Conservation (phyloP, 1,139 yeast genomes). For the Sugiyamaella castrensis region DNA sequence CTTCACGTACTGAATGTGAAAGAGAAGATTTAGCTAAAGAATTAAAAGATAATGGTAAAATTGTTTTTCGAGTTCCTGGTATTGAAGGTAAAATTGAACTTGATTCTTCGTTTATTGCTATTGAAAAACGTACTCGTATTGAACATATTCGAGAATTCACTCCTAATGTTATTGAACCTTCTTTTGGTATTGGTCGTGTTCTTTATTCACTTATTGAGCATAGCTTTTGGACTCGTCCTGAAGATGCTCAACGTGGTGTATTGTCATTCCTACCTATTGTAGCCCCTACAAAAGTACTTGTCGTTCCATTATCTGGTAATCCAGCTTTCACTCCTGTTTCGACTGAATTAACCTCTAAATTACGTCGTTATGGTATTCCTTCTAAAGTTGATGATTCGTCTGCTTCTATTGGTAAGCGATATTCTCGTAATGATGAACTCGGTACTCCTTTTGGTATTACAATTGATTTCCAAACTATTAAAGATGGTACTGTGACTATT, state of each 20-base stretch:
- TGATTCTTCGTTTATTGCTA: constrained; percentile 65
- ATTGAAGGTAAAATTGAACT: constrained; percentile 65
- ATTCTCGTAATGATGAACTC: constrained; percentile 97
- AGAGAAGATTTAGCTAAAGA: constrained; percentile 73
- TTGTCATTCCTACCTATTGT: constrained; percentile 92
- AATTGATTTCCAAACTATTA: constrained; percentile 89
- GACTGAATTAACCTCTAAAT: constrained; percentile 54
- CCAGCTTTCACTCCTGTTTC: constrained; percentile 77
- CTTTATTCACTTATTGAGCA: constrained; percentile 92
- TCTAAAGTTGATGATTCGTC: constrained; percentile 97
- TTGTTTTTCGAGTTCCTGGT: constrained; percentile 60
- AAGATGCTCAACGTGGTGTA: constrained; percentile 85
- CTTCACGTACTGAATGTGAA: constrained; percentile 77
- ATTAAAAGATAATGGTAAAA: constrained; percentile 60
- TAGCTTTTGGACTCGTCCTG: constrained; percentile 92
- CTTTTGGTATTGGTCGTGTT: constrained; percentile 98
- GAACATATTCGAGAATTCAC: constrained; percentile 94
- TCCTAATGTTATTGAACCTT: constrained; percentile 98
- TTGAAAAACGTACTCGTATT: constrained; percentile 73
- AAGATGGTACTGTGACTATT: constrained; percentile 86
- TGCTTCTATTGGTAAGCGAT: constrained; percentile 97
- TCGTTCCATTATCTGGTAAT: constrained; percentile 90
- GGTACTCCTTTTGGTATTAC: constrained; percentile 99
- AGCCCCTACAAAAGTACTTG: constrained; percentile 95
- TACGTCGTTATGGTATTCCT: constrained; percentile 82